phyloP scores from a whole-genome alignment of 345 rosid species.

The Bruguiera parviflora region DNA sequence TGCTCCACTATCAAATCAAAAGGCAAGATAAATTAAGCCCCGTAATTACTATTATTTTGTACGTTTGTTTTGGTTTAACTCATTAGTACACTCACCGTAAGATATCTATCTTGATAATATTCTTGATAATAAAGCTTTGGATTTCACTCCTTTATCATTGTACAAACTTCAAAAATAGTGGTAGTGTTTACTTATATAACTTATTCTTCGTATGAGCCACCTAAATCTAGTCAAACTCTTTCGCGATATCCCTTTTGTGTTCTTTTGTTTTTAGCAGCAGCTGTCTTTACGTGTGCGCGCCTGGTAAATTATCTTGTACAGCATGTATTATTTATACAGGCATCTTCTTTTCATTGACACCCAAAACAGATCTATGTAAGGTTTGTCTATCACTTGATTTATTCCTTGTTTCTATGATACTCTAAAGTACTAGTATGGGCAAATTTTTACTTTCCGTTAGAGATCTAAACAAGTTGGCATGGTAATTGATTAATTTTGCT shows the following conservation, averaged over 20 bases:
- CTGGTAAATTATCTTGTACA: slow-evolving; percentile 12
- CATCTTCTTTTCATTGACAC: slow-evolving; percentile 20
- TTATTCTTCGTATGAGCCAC: slow-evolving; percentile 45
- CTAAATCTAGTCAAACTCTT: slow-evolving; percentile 44
- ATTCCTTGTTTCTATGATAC: background rate
- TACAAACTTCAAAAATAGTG: background rate
- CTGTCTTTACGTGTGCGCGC: slow-evolving; percentile 38
- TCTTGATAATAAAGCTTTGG: too few species aligned
- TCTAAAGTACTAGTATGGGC: background rate
- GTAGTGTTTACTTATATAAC: slow-evolving; percentile 11
- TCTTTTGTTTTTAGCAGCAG: background rate
- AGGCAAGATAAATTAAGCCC: too few species aligned
- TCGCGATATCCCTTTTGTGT: slow-evolving; percentile 13
- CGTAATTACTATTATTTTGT: too few species aligned
- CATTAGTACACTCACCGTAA: too few species aligned
- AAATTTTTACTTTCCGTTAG: too few species aligned
- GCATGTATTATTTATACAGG: background rate
- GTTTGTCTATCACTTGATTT: slow-evolving; percentile 6
- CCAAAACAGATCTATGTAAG: slow-evolving; percentile 9
- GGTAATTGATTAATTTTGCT: background rate
- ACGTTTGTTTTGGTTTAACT: too few species aligned
- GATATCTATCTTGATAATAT: too few species aligned
- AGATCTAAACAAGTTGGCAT: background rate
- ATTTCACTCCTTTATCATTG: slow-evolving; percentile 20
- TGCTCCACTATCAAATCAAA: too few species aligned